Evolutionary conservation across 108 stramenopile species (phyloP).

Genomic region (Hondaea fermentalgiana): DNA sequence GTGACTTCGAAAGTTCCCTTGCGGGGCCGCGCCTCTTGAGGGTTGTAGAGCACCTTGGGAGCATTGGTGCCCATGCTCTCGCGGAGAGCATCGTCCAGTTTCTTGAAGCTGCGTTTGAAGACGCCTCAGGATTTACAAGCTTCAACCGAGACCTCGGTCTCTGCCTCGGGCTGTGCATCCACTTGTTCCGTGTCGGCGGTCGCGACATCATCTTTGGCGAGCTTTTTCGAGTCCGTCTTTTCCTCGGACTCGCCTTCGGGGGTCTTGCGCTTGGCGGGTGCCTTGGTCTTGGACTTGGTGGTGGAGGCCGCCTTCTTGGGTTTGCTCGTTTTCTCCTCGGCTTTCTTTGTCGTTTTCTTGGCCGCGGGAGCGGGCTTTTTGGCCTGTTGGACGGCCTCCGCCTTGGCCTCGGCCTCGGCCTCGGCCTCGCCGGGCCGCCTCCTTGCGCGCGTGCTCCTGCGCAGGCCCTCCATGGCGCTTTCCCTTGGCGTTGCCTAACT

Average conservation of each 20-base stretch:
- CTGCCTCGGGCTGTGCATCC: not conserved
- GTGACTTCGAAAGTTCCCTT: slow-evolving; percentile 1
- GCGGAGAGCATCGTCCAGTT: not conserved
- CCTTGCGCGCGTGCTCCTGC: not conserved
- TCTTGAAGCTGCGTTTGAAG: not conserved
- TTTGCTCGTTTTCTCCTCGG: not conserved
- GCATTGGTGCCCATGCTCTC: not conserved
- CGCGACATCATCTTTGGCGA: too few relatives aligned
- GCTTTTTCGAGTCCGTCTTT: too few relatives aligned
- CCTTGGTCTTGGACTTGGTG: too few relatives aligned
- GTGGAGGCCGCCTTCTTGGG: not conserved
- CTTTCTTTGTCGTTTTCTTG: not conserved
- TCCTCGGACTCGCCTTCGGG: too few relatives aligned
- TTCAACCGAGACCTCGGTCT: not conserved
- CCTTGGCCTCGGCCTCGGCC: not conserved
- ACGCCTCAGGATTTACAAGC: slow-evolving; percentile 16
- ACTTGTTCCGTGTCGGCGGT: too few relatives aligned
- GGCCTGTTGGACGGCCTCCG: not conserved
- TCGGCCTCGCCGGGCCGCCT: not conserved
- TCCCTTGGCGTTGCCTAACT: too few relatives aligned
- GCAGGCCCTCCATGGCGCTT: not conserved
- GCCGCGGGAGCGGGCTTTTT: not conserved
- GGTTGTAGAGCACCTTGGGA: not conserved
- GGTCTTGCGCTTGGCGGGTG: too few relatives aligned
- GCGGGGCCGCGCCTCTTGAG: not conserved